A percentile compares a stretch with the other conserved stretches of the same genome.
These are phyloP conservation scores for Capsicum rhomboideum DNA, from an alignment of 257 asterid genomes.

Conservation along the genomic window DNA sequence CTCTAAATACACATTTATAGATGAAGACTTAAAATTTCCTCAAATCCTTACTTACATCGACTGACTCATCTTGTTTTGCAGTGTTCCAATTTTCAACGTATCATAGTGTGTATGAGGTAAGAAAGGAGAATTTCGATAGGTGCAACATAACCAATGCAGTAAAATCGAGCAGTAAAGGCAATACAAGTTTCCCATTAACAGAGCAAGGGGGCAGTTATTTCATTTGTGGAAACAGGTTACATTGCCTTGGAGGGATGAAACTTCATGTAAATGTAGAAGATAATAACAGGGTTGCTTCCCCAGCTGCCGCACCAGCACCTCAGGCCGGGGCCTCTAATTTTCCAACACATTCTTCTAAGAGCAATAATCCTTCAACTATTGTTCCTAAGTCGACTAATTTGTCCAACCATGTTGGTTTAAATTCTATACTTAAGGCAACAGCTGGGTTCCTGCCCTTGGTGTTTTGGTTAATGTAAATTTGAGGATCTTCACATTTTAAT, in stretches of 20 bases:
- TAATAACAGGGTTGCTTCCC: constrained; percentile 4
- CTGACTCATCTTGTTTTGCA: constrained; percentile 5
- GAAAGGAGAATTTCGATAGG: constrained; percentile 30
- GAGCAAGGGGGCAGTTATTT: constrained; percentile 49
- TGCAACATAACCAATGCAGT: constrained; percentile 63
- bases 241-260: constrained; percentile 80
- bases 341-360: neutral
- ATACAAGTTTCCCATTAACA: constrained; percentile 39
- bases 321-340: constrained; percentile 17
- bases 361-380: constrained; percentile 13
- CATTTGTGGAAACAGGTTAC: constrained; percentile 56
- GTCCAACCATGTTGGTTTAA: neutral
- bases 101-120: constrained; percentile 54
- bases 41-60: neutral
- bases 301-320: constrained; percentile 29
- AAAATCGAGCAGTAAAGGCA: constrained; percentile 52
- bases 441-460: constrained; percentile 8
- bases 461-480: neutral
- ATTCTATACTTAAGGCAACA: neutral
- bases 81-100: constrained; percentile 56
- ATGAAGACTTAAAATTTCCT: neutral
- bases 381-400: constrained; percentile 17
- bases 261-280: constrained; percentile 36
- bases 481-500: neutral
- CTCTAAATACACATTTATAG: neutral